These are phyloP conservation scores for Russula vinacea DNA, from an alignment of 768 basidiomycete genomes.

Conservation along the genomic window DNA sequence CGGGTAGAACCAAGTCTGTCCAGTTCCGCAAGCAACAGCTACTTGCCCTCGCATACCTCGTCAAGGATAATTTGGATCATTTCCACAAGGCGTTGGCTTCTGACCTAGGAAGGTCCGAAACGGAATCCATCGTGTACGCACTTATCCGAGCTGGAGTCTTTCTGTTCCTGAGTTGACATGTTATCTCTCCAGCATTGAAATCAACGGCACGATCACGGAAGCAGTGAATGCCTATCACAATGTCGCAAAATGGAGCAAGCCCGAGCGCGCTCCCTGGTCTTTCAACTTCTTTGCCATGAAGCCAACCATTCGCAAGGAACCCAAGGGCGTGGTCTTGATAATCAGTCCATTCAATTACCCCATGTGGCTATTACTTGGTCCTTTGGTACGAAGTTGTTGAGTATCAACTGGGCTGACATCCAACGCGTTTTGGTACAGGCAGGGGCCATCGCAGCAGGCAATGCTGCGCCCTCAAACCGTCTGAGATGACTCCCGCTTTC, in stretches of 20 bases:
- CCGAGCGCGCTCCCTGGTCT: conserved; percentile 54
- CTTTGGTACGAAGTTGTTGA: conserved; percentile 45
- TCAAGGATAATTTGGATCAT: conserved; percentile 66
- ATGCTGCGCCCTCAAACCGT: conserved; percentile 40
- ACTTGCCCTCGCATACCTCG: conserved; percentile 65
- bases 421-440: conserved; percentile 12
- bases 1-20: conserved; percentile 64
- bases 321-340: conserved; percentile 71
- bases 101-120: conserved; percentile 62
- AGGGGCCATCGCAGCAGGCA: conserved; percentile 43
- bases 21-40: conserved; percentile 73
- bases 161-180: neutral
- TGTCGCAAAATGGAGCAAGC: conserved; percentile 73
- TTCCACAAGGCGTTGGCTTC: conserved; percentile 55
- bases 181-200: conserved; percentile 53
- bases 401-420: no score
- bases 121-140: conserved; percentile 56
- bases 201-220: conserved; percentile 51
- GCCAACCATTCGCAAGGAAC: conserved; percentile 66
- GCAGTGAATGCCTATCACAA: conserved; percentile 52
- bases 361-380: conserved; percentile 53
- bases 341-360: conserved; percentile 79
- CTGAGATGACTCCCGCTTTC: conserved; percentile 36
- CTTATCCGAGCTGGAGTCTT: neutral
- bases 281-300: conserved; percentile 56